A percentile compares a stretch with the other conserved stretches of the same genome.
Evolutionary conservation across 805 yeast genomes (phyloP).

Genomic region (Candida railenensis): DNA sequence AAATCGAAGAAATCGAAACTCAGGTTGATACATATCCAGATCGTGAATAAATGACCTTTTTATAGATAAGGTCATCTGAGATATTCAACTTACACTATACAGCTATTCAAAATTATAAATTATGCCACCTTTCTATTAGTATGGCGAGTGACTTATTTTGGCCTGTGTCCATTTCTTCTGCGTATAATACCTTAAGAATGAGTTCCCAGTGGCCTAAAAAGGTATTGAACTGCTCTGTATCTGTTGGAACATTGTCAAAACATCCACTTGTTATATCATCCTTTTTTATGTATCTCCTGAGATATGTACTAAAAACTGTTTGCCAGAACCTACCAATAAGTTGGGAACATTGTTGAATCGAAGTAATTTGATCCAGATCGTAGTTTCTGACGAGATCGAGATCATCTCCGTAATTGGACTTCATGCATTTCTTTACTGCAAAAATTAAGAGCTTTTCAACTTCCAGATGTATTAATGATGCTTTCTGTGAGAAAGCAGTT

Average conservation of each 20-base stretch:
- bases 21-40: conserved; percentile 1
- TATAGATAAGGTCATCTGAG: not conserved
- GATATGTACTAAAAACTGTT: conserved; percentile 56
- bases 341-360: conserved; percentile 35
- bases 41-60: not conserved
- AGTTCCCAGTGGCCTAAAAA: conserved; percentile 56
- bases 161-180: conserved; percentile 21
- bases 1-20: not conserved
- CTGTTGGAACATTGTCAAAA: conserved; percentile 11
- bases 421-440: conserved; percentile 35
- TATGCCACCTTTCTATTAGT: conserved; percentile 34
- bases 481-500: not conserved
- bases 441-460: conserved; percentile 1
- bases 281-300: conserved; percentile 17
- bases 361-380: conserved; percentile 36
- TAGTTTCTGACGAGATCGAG: conserved; percentile 49
- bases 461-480: not conserved
- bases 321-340: conserved; percentile 49
- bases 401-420: conserved; percentile 57
- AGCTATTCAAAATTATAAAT: conserved; percentile 2
- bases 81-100: not conserved
- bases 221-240: conserved; percentile 20
- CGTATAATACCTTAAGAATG: conserved; percentile 43
- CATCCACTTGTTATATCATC: conserved; percentile 8
- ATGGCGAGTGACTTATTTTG: conserved; percentile 28